Evolutionary conservation across 345 rosid genomes (phyloP).

Genomic region (Arabidopsis arenosa): DNA sequence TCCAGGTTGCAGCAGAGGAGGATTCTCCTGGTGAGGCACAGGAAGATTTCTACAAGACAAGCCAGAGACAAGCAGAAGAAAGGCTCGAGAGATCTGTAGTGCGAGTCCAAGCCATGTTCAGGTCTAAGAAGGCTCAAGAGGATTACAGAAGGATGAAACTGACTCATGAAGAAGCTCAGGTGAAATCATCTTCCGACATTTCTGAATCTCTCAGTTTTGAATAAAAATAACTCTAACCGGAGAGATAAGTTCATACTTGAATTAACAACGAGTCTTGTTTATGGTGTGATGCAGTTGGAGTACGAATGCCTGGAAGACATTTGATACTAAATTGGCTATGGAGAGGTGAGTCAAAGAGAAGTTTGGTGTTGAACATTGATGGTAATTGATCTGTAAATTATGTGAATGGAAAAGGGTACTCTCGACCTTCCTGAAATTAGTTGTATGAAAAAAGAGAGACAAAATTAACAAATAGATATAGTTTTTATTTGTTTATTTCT

Average conservation of each 20-base stretch:
- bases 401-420: not conserved
- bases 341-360: conserved; percentile 40
- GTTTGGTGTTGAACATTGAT: conserved; percentile 12
- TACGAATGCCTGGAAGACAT: conserved; percentile 47
- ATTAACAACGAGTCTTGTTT: not conserved
- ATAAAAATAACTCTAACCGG: not conserved
- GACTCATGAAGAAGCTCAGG: conserved; percentile 68
- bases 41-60: conserved; percentile 76
- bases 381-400: conserved; percentile 21
- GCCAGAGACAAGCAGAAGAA: conserved; percentile 90
- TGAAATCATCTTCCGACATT: conserved; percentile 31
- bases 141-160: conserved; percentile 90
- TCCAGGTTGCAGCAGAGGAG: conserved; percentile 69
- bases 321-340: conserved; percentile 40
- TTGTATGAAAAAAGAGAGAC: conserved; percentile 11
- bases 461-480: conserved; percentile 13
- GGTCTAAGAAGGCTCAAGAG: conserved; percentile 92
- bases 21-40: conserved; percentile 53
- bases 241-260: not conserved
- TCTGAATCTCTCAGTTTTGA: not conserved
- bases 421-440: conserved; percentile 18
- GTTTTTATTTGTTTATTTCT: not conserved
- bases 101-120: conserved; percentile 91
- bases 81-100: conserved; percentile 86
- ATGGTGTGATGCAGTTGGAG: conserved; percentile 67